A percentile compares a stretch with the other conserved stretches of the same genome.
These are phyloP conservation scores for Eragrostis tef DNA, from an alignment of 202 grass and related monocot genomes.

Conservation along the genomic window DNA sequence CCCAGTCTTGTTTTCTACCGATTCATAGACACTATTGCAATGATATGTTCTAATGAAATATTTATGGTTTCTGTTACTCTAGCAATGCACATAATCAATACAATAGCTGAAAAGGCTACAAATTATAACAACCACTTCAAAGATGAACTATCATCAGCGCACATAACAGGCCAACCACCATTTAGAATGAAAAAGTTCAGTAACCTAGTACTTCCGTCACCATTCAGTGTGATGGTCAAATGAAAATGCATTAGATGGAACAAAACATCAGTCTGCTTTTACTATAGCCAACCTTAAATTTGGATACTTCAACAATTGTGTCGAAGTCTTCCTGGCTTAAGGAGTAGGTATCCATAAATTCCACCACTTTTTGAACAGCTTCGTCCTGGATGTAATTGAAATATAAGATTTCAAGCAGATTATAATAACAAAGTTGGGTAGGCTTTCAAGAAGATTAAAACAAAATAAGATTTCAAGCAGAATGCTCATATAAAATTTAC, in stretches of 20 bases:
- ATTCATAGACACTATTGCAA: conserved; percentile 2
- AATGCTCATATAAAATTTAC: conserved; percentile 13
- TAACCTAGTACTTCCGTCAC: neutral
- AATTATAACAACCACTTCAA: conserved; percentile 25
- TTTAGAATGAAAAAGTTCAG: conserved; percentile 9
- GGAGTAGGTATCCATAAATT: conserved; percentile 96
- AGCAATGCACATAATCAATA: neutral
- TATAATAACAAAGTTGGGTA: too few relatives aligned
- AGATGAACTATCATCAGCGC: neutral
- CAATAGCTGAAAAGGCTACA: neutral
- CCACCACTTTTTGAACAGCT: conserved; percentile 85
- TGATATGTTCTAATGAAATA: neutral
- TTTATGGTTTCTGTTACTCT: neutral
- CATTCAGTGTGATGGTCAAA: conserved; percentile 27
- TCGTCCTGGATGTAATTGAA: conserved; percentile 64
- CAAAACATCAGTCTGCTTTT: conserved; percentile 13
- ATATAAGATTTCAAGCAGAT: conserved; percentile 33
- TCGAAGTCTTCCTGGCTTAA: conserved; percentile 96
- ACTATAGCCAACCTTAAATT: conserved; percentile 73
- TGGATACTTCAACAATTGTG: conserved; percentile 92
- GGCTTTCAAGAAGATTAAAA: too few relatives aligned
- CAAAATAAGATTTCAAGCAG: too few relatives aligned
- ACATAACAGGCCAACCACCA: neutral
- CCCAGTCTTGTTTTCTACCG: neutral
- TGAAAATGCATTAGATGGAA: conserved; percentile 39